Percentiles rank a stretch among this genome's conserved stretches.
These are phyloP conservation scores for Stipa capillata DNA, from an alignment of 176 grass and related monocot genomes.

Conservation along the genomic window DNA sequence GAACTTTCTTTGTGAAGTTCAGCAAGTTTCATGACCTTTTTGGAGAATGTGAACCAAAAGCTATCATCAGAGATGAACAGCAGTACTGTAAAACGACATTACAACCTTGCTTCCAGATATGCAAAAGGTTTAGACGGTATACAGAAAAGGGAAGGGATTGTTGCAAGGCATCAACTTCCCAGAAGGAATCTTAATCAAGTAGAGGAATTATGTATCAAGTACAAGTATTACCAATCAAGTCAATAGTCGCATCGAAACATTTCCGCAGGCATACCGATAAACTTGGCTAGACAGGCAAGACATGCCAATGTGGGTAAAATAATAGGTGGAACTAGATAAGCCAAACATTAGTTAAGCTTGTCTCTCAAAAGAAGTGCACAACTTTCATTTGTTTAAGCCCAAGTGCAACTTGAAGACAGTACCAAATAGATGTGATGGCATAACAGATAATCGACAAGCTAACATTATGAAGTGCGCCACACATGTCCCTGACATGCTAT, in stretches of 20 bases:
- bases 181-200: not conserved
- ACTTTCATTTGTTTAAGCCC: not conserved
- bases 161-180: not conserved
- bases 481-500: not conserved
- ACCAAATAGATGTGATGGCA: not conserved
- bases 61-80: not conserved
- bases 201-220: not conserved
- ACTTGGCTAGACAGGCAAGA: not conserved
- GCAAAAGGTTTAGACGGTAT: not conserved
- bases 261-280: not conserved
- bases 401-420: not conserved
- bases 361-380: not conserved
- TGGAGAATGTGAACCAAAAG: not conserved
- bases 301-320: not conserved
- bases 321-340: not conserved
- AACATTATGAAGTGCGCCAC: not conserved
- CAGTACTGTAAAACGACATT: not conserved
- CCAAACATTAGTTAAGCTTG: not conserved
- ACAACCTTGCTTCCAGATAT: not conserved
- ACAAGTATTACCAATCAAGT: not conserved
- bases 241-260: not conserved
- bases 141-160: not conserved
- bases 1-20: constrained; percentile 94
- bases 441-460: not conserved
- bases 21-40: constrained; percentile 82